These are phyloP conservation scores for Linum lewisii DNA, from an alignment of 345 rosid species.

Conservation along the genomic window DNA sequence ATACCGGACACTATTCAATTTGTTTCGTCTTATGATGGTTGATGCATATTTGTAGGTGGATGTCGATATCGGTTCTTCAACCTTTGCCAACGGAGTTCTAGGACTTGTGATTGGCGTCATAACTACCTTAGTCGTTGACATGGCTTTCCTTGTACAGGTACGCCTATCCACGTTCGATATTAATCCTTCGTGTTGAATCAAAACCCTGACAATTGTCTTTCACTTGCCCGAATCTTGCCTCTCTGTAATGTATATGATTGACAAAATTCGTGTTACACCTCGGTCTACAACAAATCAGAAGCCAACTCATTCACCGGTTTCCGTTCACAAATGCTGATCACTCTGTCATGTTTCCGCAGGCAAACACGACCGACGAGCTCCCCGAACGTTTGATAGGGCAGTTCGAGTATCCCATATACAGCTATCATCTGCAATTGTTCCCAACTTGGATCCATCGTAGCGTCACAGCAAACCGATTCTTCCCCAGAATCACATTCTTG, in stretches of 20 bases:
- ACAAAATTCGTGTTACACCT: too few species aligned
- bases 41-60: constrained; percentile 44
- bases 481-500: neutral
- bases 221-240: neutral
- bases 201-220: neutral
- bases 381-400: constrained; percentile 82
- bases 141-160: constrained; percentile 99
- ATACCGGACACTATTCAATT: neutral
- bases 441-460: constrained; percentile 42
- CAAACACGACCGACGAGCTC: constrained; percentile 73
- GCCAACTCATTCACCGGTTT: too few species aligned
- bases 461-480: too few species aligned
- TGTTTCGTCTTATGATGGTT: constrained; percentile 11
- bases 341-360: constrained; percentile 26
- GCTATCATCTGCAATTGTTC: constrained; percentile 84
- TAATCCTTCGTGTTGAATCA: neutral
- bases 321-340: neutral
- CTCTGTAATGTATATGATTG: too few species aligned
- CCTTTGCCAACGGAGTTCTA: constrained; percentile 96
- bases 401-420: constrained; percentile 88
- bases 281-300: too few species aligned
- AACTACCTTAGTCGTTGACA: constrained; percentile 84
- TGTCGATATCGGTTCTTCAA: constrained; percentile 94
- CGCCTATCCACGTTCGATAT: neutral
- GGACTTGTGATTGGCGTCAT: constrained; percentile 96